Evolutionary conservation across 805 yeast genomes (phyloP).

Genomic region (Starmerella cellae): DNA sequence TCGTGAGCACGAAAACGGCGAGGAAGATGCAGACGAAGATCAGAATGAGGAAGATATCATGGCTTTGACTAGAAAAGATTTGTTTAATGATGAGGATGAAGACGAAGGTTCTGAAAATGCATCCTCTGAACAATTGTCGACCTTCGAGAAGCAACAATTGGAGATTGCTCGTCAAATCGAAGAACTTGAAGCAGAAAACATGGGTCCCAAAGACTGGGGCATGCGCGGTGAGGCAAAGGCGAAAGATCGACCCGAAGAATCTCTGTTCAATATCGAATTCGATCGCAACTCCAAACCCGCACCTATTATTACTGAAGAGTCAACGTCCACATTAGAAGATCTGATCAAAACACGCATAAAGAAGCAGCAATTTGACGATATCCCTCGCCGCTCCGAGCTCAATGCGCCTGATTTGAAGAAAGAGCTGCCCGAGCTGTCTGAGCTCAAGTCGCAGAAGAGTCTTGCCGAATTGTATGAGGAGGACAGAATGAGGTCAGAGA

Average conservation of each 20-base stretch:
- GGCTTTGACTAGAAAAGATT: slow-evolving; percentile 26
- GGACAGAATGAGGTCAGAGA: slow-evolving; percentile 38
- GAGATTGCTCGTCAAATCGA: slow-evolving; percentile 65
- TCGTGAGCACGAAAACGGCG: slow-evolving; percentile 17
- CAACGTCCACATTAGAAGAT: slow-evolving; percentile 78
- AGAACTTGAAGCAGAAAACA: slow-evolving; percentile 68
- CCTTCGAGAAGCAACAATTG: slow-evolving; percentile 72
- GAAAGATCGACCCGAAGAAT: slow-evolving; percentile 68
- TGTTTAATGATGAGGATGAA: slow-evolving; percentile 36
- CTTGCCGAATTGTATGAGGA: slow-evolving; percentile 88
- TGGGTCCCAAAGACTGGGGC: slow-evolving; percentile 87
- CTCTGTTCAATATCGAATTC: slow-evolving; percentile 69
- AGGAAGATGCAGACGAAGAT: slow-evolving; percentile 9
- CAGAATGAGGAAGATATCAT: slow-evolving; percentile 21
- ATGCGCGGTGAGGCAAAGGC: slow-evolving; percentile 85
- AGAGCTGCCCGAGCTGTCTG: slow-evolving; percentile 53
- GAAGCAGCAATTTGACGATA: slow-evolving; percentile 66
- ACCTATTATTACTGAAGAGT: slow-evolving; percentile 82
- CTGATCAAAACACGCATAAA: slow-evolving; percentile 71
- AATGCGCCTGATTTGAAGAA: slow-evolving; percentile 1
- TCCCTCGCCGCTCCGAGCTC: slow-evolving; percentile 46
- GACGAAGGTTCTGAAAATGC: slow-evolving; percentile 49
- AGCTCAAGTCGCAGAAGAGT: slow-evolving; percentile 72
- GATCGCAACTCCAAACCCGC: slow-evolving; percentile 92
- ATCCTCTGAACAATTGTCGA: slow-evolving; percentile 40